Evolutionary conservation across 1,284 basidiomycete genomes (phyloP), one percentile per base, ranked within the genome.

Genomic region (Naganishia cerealis): DNA sequence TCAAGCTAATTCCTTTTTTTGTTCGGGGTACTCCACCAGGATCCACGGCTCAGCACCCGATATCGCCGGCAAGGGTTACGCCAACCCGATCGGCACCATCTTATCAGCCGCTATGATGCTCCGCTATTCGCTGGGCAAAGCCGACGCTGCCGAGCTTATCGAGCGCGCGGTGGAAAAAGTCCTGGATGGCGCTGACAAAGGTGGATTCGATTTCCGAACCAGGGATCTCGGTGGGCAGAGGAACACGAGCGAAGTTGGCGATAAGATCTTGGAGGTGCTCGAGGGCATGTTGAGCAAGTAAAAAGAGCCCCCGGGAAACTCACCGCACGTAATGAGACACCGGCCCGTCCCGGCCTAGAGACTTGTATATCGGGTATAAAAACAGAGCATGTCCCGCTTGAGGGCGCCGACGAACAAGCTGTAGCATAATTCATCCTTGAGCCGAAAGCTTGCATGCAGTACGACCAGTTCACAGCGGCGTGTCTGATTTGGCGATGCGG

Each of bases 61-160:
- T 76, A 98, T 98, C 73, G 93, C 94, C 8, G 94, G 93, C 1
- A 84, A 92, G 78, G 92, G 92, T 39, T 94, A 97, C 75, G 95
- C 95, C 71, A 99, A 98, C 81, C 95, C 95, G 39, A 87, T 99
- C 73, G 96, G 95, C 61, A 97, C 95, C 18, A 98, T 99, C 78
- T 88, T 99, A 67, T 96, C 93, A 67, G 92, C 91, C 5, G 94
- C 94, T 3, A 88, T 99, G 88, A 88, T 98, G 69, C 85, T 98
- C 66, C 87, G 94, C 59, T 99, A 97, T 82, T 98, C 95, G 50
- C 87, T 98, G 43, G 91, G 91, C 29, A 84, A 93, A 68, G 90
- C 92, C 70, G 86, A 85, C 72, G 87, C 91, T 74, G 95, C 95
- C 1, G 84, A 85, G 58, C 87, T 90, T 33, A 89, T 99, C 72